Evolutionary conservation across 768 basidiomycete genomes (phyloP), one percentile per base, ranked within the genome.

Genomic region (Lactarius hatsudake): DNA sequence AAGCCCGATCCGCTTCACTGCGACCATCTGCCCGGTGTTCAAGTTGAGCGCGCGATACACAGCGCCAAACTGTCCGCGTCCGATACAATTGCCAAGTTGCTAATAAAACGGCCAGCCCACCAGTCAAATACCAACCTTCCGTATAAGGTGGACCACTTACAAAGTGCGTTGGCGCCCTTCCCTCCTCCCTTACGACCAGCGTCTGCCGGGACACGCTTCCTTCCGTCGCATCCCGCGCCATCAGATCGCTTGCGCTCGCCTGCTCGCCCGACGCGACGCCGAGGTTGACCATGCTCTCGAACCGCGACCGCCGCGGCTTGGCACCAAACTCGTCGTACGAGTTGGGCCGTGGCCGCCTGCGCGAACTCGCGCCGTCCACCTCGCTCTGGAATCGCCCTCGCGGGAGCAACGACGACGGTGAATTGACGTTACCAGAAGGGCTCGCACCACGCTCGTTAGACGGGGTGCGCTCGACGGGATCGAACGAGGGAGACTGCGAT

Each of bases 331-430:
- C 91, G 72, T 90, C 92, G 67, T 85, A 84, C 65, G 89, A 90
- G 71, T 77, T 86, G 18, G 89, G 89, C 48, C 88, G 80, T 18
- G 81, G 81, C 38, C 84, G 82, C 63, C 84, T 78, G 64, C 84
- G 79, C 62, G 79, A 61, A 61, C 76, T 84, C 5, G 81, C 75
- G 10, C 86, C 86, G 71, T 89, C 89, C 62, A 89, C 78, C 71
- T 92, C 90, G 72, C 87, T 90, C 74, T 89, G 87, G 78, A 91
- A 89, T 36, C 90, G 84, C 20, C 86, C 85, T 26, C 90, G 84
- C 10, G 62, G 56, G 51, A 80, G 81, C 18, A 74, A 78, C 30
- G 82, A 79, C 30, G 79, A 80, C 62, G 76, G 78, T 10, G 40
- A 43, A 3, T 23, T 45, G 51, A 18, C 56, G 17, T 32, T 34